Percentiles rank a stretch among this genome's conserved stretches.
Evolutionary conservation across 371 early-diverging fungal genomes (phyloP).

Genomic region (Mortierella sp.): DNA sequence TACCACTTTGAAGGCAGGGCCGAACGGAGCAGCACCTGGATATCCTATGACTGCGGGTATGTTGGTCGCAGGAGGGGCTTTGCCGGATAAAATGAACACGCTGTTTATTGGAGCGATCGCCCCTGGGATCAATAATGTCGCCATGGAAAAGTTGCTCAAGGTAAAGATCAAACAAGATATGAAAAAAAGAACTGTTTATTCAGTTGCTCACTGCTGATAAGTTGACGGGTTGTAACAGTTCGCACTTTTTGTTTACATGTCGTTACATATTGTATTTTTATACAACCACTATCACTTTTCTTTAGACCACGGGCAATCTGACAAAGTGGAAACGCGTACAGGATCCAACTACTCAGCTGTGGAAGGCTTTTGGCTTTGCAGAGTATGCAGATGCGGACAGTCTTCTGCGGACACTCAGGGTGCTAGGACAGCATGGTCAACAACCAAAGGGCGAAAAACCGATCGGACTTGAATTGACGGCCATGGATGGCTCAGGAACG

Average conservation of each 20-base stretch:
- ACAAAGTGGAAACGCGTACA: conserved; percentile 81
- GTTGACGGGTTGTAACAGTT: too few species aligned
- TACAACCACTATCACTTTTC: too few species aligned
- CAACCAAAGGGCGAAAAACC: conserved; percentile 55
- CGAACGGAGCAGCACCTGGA: background rate
- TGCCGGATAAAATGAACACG: conserved; percentile 75
- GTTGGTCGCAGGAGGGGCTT: conserved; percentile 33
- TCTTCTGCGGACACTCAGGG: conserved; percentile 74
- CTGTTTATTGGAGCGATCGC: conserved; percentile 84
- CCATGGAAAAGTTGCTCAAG: conserved; percentile 77
- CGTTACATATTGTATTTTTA: too few species aligned
- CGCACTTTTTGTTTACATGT: too few species aligned
- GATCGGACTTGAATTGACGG: conserved; percentile 61
- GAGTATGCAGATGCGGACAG: conserved; percentile 79
- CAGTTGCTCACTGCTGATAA: too few species aligned
- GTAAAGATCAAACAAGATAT: conserved; percentile 45
- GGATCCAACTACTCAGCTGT: conserved; percentile 69
- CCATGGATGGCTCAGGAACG: conserved; percentile 65
- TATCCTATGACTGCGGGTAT: conserved; percentile 16
- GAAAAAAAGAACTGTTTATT: conserved; percentile 1
- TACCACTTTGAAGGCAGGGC: background rate
- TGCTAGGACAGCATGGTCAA: conserved; percentile 76
- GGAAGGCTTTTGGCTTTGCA: conserved; percentile 86
- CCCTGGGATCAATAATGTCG: conserved; percentile 74
- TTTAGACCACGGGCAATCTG: conserved; percentile 73